Evolutionary conservation across 257 asterid genomes (phyloP), one percentile per base, ranked within the genome.

Genomic region (Penstemon eatonii): DNA sequence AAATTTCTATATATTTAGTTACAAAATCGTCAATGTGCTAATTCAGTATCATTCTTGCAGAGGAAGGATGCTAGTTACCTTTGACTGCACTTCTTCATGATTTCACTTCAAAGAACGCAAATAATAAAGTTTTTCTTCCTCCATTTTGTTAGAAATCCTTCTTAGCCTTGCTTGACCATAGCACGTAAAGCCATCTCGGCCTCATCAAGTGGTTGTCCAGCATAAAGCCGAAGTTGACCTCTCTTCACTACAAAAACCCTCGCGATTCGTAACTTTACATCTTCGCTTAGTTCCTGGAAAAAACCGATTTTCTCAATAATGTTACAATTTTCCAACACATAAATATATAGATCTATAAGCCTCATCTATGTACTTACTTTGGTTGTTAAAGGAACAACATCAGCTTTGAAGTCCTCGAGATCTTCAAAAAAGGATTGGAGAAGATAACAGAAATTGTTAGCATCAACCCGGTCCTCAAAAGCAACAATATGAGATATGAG

Each of bases 181-280:
- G 81, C 79, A 55, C 79, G 84, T 74, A 93, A 83, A 56, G 85
- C 85, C 89, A 59, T 78, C 87, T 93, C 97, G 63, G 79, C 99
- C 47, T 93, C 96, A 47, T 76, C 69, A 9, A 90, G 86, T 5
- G 96, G 89, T 70, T 90, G 99, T 56, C 99, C 99, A 45, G 92
- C 96, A 58, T 84, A 93, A 53, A 93, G 95, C 68, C 77, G 75
- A 73, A 93, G 92, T 51, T 86, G 84, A 51, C 97, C 96, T 84
- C 77, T 85, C 86, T 76, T 90, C 79, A 88, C 96, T 13, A 90
- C 96, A 36, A 90, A 64, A 53, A 78, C 88, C 68, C 75, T 79
- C 79, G 63, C 68, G 44, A 75, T 56, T 62, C 42, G 36, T 18
- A 83, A 75, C 69, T 80, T 75, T 43, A 78, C 79, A 8, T 76